phyloP scores from a whole-genome alignment of 2,329 filamentous ascomycete genomes.

The Fusarium nanum region DNA sequence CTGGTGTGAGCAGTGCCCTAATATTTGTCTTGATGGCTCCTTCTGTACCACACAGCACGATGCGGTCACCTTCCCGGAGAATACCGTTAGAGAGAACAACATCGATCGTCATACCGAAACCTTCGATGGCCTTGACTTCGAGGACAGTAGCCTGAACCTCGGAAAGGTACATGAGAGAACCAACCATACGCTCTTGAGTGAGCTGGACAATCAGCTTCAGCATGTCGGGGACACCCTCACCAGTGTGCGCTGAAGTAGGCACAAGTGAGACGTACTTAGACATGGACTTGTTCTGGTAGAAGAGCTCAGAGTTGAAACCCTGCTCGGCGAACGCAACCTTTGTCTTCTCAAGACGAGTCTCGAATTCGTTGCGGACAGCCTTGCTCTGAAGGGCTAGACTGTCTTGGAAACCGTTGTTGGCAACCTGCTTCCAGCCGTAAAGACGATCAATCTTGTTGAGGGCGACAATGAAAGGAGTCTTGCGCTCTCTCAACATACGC shows the following conservation, averaged over 20 bases:
- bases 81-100: slow-evolving; percentile 97
- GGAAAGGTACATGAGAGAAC: slow-evolving; percentile 96
- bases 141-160: slow-evolving; percentile 98
- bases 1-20: slow-evolving; percentile 91
- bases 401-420: slow-evolving; percentile 98
- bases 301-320: slow-evolving; percentile 97
- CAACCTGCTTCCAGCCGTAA: slow-evolving; percentile 98
- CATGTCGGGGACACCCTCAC: slow-evolving; percentile 99
- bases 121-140: slow-evolving; percentile 99
- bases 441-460: slow-evolving; percentile 99
- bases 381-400: slow-evolving; percentile 90
- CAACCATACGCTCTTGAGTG: slow-evolving; percentile 97
- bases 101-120: slow-evolving; percentile 98
- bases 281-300: slow-evolving; percentile 98
- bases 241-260: slow-evolving; percentile 97
- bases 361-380: slow-evolving; percentile 93
- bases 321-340: slow-evolving; percentile 96
- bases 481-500: slow-evolving; percentile 89
- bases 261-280: slow-evolving; percentile 93
- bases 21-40: slow-evolving; percentile 96
- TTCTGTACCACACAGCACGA: slow-evolving; percentile 96
- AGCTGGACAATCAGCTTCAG: slow-evolving; percentile 92
- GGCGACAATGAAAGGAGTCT: slow-evolving; percentile 98
- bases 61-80: slow-evolving; percentile 90
- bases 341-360: slow-evolving; percentile 87